Evolutionary conservation across 163 green algal genomes (phyloP), one percentile per base, ranked within the genome.

Genomic region (Dunaliella salina): DNA sequence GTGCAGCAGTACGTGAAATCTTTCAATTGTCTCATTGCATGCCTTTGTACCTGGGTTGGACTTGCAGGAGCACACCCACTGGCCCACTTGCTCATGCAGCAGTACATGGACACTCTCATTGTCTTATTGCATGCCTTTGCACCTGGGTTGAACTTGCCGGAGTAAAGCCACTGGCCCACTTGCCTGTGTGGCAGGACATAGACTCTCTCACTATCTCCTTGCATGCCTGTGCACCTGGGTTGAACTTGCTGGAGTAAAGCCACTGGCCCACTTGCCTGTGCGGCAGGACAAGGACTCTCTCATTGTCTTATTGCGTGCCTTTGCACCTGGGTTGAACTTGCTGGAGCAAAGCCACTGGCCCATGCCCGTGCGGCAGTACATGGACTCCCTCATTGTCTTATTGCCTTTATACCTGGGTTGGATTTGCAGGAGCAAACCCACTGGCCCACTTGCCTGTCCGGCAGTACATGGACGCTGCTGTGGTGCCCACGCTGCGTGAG

Each of bases 91-190:
- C 87, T 88, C 30, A 88, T 93, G 80, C 88, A 89, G 34, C 87
- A 93, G 88, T 95, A 95, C 86, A 94, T 95, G 91, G 89, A 93
- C 80, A 84, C 75, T 11, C n/a, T n/a, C n/a, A n/a, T n/a, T n/a
- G n/a, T n/a, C n/a, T n/a, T n/a, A n/a, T n/a, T n/a, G n/a, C n/a
- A n/a, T n/a, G n/a, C n/a, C n/a, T n/a, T n/a, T n/a, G n/a, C n/a
- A n/a, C n/a, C n/a, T n/a, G 57, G 57, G 57, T 69, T 69, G 57
- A 15, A 26, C 15, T 18, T 26, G 57, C 57, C 18, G 57, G 18
- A 69, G 57, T 18, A 69, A 69, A 69, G 57, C 15, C 57, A 69
- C 57, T 15, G 18, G 57, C 57, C 57, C 57, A 69, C n/a, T n/a
- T 69, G 57, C 57, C 57, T 69, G 57, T 69, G 15, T 18, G 57